Evolutionary conservation across 306 rosid species (phyloP).

Genomic region (Cicer arietinum): DNA sequence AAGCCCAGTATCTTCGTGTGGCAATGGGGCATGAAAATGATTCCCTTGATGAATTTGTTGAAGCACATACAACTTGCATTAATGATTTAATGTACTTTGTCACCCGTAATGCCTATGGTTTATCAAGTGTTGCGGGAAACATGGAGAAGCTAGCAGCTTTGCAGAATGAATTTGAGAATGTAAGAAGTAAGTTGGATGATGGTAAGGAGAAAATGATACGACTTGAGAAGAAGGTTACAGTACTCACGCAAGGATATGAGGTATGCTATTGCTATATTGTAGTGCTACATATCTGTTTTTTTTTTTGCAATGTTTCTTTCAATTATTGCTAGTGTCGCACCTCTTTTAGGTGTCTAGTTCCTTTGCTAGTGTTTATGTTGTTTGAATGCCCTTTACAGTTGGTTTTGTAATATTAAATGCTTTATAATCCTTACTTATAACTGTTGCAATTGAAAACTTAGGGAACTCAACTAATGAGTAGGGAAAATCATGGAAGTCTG

Average conservation of each 20-base stretch:
- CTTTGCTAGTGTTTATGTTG: conserved; percentile 21
- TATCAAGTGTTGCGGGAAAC: conserved; percentile 89
- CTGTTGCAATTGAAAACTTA: conserved; percentile 28
- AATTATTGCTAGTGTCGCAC: not conserved
- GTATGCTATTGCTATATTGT: conserved; percentile 53
- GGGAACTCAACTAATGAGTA: not conserved
- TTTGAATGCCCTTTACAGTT: conserved; percentile 23
- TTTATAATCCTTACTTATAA: not conserved
- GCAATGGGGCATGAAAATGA: conserved; percentile 93
- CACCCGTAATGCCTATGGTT: conserved; percentile 79
- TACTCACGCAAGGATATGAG: conserved; percentile 92
- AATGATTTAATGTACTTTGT: conserved; percentile 87
- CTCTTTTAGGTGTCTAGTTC: conserved; percentile 13
- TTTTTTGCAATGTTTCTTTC: conserved; percentile 18
- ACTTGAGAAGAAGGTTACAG: conserved; percentile 79
- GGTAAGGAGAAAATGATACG: conserved; percentile 75
- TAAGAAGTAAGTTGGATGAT: conserved; percentile 74
- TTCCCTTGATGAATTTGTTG: conserved; percentile 82
- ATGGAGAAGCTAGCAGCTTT: conserved; percentile 85
- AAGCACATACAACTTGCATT: conserved; percentile 82
- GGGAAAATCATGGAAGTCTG: not conserved
- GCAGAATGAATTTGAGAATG: conserved; percentile 82
- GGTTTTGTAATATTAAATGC: conserved; percentile 25
- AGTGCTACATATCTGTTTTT: conserved; percentile 19
- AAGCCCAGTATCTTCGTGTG: conserved; percentile 69